Conservation (phyloP, 2,329 filamentous ascomycete genomes). For the Talaromyces piceae region DNA sequence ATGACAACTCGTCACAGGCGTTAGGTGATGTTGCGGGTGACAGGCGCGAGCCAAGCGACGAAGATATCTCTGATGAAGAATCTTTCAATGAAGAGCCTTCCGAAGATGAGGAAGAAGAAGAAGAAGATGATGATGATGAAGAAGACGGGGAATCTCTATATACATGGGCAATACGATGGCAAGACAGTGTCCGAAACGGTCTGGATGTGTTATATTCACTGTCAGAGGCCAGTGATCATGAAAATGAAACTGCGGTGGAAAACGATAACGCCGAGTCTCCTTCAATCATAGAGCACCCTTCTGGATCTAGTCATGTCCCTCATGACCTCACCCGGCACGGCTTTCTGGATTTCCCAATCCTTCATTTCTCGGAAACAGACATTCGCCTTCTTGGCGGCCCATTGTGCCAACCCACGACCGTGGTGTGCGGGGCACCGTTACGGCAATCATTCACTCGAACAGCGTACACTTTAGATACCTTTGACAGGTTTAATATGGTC, state of each 20-base stretch:
- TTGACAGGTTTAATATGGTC: constrained; percentile 51
- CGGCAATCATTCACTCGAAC: constrained; percentile 4
- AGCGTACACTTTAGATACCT: constrained; percentile 9
- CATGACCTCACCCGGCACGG: no score
- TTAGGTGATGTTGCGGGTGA: background rate
- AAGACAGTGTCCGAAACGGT: background rate
- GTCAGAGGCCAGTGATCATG: background rate
- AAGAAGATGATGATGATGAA: background rate
- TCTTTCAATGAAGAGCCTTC: background rate
- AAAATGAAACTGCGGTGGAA: background rate
- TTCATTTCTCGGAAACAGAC: constrained; percentile 35
- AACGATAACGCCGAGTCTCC: background rate
- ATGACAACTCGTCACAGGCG: background rate
- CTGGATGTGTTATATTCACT: background rate
- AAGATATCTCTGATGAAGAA: background rate
- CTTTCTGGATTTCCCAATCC: constrained; percentile 26
- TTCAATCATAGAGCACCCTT: background rate
- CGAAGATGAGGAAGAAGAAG: background rate
- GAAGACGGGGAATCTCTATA: background rate
- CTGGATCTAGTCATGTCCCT: background rate
- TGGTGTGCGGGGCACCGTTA: constrained; percentile 16
- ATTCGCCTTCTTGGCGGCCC: constrained; percentile 32
- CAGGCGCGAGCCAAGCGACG: background rate
- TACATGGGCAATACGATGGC: no score
- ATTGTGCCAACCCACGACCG: constrained; percentile 21